Conservation (phyloP, 2,329 filamentous ascomycete genomes). For the Pseudogymnoascus destructans region DNA sequence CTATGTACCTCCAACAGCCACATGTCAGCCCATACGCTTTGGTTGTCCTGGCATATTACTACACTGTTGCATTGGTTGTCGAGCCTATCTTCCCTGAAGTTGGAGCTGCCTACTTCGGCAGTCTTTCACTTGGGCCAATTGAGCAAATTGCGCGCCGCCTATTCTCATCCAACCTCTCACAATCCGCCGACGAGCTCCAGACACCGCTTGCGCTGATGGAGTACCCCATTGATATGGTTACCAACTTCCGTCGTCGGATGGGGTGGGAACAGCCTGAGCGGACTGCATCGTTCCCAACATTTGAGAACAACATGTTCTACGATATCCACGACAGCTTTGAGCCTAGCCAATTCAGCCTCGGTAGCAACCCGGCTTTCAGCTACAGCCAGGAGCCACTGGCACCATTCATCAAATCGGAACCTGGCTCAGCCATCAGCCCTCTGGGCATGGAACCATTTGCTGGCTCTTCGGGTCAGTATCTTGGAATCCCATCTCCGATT, state of each 20-base stretch:
- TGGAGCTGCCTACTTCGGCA: slow-evolving; percentile 76
- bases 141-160: slow-evolving; percentile 75
- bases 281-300: slow-evolving; percentile 48
- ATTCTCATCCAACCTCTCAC: slow-evolving; percentile 50
- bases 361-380: slow-evolving; percentile 43
- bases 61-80: slow-evolving; percentile 74
- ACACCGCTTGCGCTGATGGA: slow-evolving; percentile 57
- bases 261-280: slow-evolving; percentile 50
- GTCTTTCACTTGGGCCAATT: slow-evolving; percentile 64
- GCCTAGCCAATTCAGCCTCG: slow-evolving; percentile 39
- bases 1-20: slow-evolving; percentile 66
- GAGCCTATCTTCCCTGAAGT: slow-evolving; percentile 88
- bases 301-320: slow-evolving; percentile 40
- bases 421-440: slow-evolving; percentile 38
- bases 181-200: slow-evolving; percentile 44
- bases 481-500: slow-evolving; percentile 49
- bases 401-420: slow-evolving; percentile 37
- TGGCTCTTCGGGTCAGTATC: slow-evolving; percentile 43
- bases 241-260: slow-evolving; percentile 55
- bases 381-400: slow-evolving; percentile 52
- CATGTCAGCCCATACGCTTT: slow-evolving; percentile 65
- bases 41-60: slow-evolving; percentile 80
- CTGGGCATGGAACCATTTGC: slow-evolving; percentile 40
- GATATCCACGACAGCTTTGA: slow-evolving; percentile 30
- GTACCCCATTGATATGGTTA: slow-evolving; percentile 55